phyloP scores from a whole-genome alignment of 805 yeast genomes.

The Metschnikowia colocasiae region DNA sequence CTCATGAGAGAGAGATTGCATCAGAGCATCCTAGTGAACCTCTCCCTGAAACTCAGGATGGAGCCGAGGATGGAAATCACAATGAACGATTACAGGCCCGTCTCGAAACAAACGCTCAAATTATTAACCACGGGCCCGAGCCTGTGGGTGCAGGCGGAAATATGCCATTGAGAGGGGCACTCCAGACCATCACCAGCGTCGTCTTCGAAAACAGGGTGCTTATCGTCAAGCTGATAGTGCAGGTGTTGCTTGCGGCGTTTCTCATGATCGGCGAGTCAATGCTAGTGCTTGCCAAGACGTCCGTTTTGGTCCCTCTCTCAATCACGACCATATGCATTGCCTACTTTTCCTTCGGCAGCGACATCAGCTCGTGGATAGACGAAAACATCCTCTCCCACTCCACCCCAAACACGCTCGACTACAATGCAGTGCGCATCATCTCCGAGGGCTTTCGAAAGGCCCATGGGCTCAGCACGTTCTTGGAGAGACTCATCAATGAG shows the following conservation, averaged over 20 bases:
- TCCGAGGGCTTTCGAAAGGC: constrained; percentile 7
- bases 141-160: not conserved
- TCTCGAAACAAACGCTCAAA: not conserved
- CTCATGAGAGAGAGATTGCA: too few species aligned
- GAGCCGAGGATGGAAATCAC: too few species aligned
- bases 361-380: constrained; percentile 16
- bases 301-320: constrained; percentile 7
- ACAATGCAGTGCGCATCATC: constrained; percentile 3
- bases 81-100: not conserved
- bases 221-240: constrained; percentile 6
- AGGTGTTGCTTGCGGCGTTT: constrained; percentile 5
- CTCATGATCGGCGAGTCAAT: constrained; percentile 9
- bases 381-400: constrained; percentile 7
- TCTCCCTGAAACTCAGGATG: not conserved
- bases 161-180: not conserved
- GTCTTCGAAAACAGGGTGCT: constrained; percentile 3
- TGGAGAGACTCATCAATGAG: not conserved
- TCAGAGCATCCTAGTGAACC: too few species aligned
- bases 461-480: not conserved
- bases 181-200: not conserved
- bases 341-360: constrained; percentile 12
- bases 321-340: constrained; percentile 1
- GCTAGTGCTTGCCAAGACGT: constrained; percentile 4
- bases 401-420: constrained; percentile 8
- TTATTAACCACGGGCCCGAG: too few species aligned